phyloP scores from a whole-genome alignment of 306 rosid species.

The Castanea sativa region DNA sequence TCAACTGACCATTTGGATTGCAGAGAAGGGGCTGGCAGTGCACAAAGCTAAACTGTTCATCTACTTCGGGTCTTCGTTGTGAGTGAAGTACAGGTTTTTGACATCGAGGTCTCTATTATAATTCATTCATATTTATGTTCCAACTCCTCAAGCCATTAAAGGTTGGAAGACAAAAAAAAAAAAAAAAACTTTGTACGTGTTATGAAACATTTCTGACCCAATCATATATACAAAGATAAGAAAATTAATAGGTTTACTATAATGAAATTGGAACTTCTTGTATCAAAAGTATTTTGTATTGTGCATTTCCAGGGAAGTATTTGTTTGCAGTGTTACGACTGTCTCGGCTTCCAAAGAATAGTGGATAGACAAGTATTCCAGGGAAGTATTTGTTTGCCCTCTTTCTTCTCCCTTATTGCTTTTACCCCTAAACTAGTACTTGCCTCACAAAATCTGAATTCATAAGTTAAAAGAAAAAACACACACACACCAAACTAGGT shows the following conservation, averaged over 20 bases:
- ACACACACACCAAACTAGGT: background rate
- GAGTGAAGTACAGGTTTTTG: background rate
- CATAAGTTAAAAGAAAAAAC: too few relatives aligned
- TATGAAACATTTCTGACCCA: background rate
- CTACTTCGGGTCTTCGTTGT: background rate
- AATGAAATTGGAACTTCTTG: background rate
- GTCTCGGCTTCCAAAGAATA: too few relatives aligned
- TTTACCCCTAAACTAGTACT: too few relatives aligned
- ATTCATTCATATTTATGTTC: constrained; percentile 1
- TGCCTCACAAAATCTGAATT: too few relatives aligned
- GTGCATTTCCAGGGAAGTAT: background rate
- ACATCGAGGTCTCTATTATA: background rate
- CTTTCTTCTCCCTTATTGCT: too few relatives aligned
- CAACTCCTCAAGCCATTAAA: background rate
- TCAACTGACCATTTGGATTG: background rate
- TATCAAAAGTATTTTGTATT: background rate
- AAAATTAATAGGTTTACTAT: background rate
- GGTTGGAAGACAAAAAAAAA: background rate
- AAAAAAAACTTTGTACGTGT: background rate
- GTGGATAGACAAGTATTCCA: too few relatives aligned
- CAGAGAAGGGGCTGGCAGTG: background rate
- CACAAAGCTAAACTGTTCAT: background rate
- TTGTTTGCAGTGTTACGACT: background rate
- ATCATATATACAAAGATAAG: background rate
- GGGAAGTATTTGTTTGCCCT: too few relatives aligned